Base-by-base conservation (phyloP, 148 eudicot genomes). In the Camellia sinensis region DNA sequence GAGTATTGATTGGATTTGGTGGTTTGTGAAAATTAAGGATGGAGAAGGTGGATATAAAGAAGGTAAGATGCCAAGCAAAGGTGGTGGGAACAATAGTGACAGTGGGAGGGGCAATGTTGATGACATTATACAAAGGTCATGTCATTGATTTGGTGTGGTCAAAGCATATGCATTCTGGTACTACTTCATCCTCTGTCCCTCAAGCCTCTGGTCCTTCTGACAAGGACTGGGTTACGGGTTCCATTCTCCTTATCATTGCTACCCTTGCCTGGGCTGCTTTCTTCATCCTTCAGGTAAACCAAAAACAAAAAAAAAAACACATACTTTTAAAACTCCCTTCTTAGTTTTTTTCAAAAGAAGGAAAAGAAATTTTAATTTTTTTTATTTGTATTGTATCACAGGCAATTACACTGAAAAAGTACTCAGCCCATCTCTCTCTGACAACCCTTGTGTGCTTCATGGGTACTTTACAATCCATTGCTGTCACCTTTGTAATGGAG, bases 101-200 rank as follows among this genome's bases (percentile, higher is more conserved):
- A 57, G 98, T 97, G 14, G 93, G 82, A 22, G 99, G 99, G 73
- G 99, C 98, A 14, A 97, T 97, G 99, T 82, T 97, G 75, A 97
- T 97, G 99, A 97, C 98, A 41, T 73, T 97, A 63, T 94, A 92
- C 91, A 94, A 91, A 74, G 98, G 99, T 17, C 88, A 85, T 29
- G 88, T 90, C 21, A 76, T 97, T 29, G 84, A 89, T 65, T 45
- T 94, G 78, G 13, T 87, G 0, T 92, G 94, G 98, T 84, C 98
- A 43, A 53, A 80, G 50, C 83, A 87, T 80, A 46, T 74, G 9
- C 88, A 84, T 50, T 82, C 90, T 45, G 66, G 22, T 52, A 75
- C 64, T 15, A 14, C 71, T 5, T 67, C 48, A n/a, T 46, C 89
- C 62, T 19, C 74, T 78, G 77, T 62, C 56, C 5, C 90, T 21